Evolutionary conservation across 116 monocot species (phyloP).

Genomic region (Dioscorea cayenensis): DNA sequence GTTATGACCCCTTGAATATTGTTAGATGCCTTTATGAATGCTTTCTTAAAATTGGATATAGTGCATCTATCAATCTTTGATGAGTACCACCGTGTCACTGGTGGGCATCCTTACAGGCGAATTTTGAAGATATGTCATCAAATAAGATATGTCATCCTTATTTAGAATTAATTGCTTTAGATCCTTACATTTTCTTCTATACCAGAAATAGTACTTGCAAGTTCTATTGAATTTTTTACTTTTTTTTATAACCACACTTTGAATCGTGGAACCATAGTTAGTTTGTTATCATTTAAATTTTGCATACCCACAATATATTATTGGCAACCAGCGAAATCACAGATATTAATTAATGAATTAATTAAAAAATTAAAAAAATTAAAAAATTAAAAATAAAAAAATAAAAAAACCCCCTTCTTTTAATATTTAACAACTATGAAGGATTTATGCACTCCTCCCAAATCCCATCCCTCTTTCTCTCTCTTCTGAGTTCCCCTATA

Average conservation of each 20-base stretch:
- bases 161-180: not conserved
- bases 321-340: too few relatives aligned
- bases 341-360: too few relatives aligned
- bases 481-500: not conserved
- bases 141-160: not conserved
- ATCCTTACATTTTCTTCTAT: too few relatives aligned
- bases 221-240: not conserved
- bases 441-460: conserved; percentile 1
- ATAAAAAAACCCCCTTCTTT: not conserved
- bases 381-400: not conserved
- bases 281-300: too few relatives aligned
- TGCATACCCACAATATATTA: too few relatives aligned
- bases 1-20: conserved; percentile 96
- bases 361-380: too few relatives aligned
- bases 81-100: conserved; percentile 84
- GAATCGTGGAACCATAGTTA: too few relatives aligned
- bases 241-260: not conserved
- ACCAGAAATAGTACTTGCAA: too few relatives aligned
- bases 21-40: conserved; percentile 73
- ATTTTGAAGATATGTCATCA: conserved; percentile 73
- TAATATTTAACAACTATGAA: not conserved
- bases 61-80: conserved; percentile 69
- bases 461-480: conserved; percentile 3
- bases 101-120: conserved; percentile 77
- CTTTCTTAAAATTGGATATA: conserved; percentile 51